Base-by-base conservation (phyloP, 805 yeast genomes). In the Yarrowia divulgata region DNA sequence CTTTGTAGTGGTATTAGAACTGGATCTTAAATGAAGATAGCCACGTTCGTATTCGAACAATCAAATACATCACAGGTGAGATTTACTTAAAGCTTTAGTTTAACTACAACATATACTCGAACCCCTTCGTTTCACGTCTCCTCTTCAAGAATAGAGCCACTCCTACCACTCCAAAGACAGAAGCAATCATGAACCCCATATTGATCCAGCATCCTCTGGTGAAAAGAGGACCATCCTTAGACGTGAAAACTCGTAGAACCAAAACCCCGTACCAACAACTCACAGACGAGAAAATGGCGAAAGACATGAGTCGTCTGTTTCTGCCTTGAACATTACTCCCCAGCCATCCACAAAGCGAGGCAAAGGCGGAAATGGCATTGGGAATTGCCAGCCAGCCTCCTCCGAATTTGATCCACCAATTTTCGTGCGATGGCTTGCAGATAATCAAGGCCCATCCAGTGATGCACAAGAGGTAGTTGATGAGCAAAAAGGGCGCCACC, bases 181-280 rank as follows among this genome's bases (percentile, higher is more conserved):
- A 29, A 3, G 39, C 55, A n/a, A 49, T 49, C 55, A 49, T 49
- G 39, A 49, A 49, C 2, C 55, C 55, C 55, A 32, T 49, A 13
- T 49, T 49, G 39, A 49, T 49, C 55, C 52, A 48, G 19, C 19
- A 14, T 32, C 55, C 55, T 34, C 52, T 18, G 6, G 3, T 32
- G 39, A 49, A 49, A 14, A 16, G 16, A 9, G 55, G 55, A 1
- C 55, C 55, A 9, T 49, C 55, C 3, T 39, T 12, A 7, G 37
- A 8, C 1, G 55, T 48, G n/a, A 49, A 49, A 8, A 49, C 55
- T 49, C 55, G 16, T 39, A 49, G 39, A 4, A 49, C 55, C 23
- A 49, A 10, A 4, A 49, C 55, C 32, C 55, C 55, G 14, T 49
- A 49, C 55, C 55, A 49, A 23, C 55, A 49, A 10, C 55, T 49